Base-by-base conservation (phyloP, 202 grass and related monocot species). In the Digitaria exilis region DNA sequence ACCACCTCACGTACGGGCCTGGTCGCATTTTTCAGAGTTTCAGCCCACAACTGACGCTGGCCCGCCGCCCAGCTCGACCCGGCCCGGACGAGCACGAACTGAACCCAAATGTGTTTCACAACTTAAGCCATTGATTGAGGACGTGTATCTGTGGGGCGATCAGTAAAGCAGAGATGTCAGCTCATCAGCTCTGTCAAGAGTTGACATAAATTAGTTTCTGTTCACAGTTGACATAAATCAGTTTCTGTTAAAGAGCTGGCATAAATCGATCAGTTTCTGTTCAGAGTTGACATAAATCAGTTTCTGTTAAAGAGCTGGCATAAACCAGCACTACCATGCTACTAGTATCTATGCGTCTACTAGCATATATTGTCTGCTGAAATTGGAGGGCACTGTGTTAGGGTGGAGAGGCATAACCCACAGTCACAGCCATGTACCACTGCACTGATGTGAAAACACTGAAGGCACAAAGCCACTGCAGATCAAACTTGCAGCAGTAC, bases 341-440 rank as follows among this genome's bases (percentile, higher is more conserved):
- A 39, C 44, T 44, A 37, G 18, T 14, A 51, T 7, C 25, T 55
- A 24, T 2, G 14, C 68, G 5, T 29, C 43, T 28, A 19, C 2
- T 7, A 30, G 22, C 78, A 15, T 49, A 49, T 70, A 49, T 70
- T 65, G 30, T 14, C 35, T 54, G 34, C 5, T 69, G 34, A 34
- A 70, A 70, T 60, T 82, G 66, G 79, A 82, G 25, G 19, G 41
- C 9, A 78, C 50, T 90, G 50, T 86, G 70, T 59, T 46, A 4
- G 1, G 42, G 34, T 67, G 58, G 16, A 68, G 62, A 74, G 65
- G 31, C 73, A 69, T 78, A 60, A 52, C 79, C 41, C 42, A 18
- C 66, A 63, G 13, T 73, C 64, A 41, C 34, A 67, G 34, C 32
- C 34, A 31, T 10, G 63, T 32, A 57, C 55, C 52, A 44, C 9